These are phyloP conservation scores for Odonthalia washingtoniensis DNA, from an alignment of 31 red algal species.

Conservation along the genomic window DNA sequence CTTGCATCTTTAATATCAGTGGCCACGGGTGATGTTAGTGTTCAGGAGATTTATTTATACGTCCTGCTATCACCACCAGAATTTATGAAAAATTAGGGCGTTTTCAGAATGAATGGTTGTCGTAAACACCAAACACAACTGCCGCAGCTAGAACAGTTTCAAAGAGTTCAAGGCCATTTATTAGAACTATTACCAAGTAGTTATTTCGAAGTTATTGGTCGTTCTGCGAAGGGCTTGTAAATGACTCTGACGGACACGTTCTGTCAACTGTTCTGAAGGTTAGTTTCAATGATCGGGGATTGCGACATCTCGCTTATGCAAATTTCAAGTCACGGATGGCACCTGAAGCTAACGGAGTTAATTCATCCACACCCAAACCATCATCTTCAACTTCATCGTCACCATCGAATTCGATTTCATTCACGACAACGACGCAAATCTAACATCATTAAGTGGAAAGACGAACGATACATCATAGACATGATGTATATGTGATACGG, in stretches of 20 bases:
- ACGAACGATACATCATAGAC: too few relatives aligned
- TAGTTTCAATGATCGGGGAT: conserved; percentile 73
- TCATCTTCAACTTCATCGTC: neutral
- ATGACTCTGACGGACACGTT: conserved; percentile 32
- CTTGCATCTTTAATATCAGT: conserved; percentile 57
- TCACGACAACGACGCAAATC: too few relatives aligned
- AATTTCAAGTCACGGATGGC: too few relatives aligned
- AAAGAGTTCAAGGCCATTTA: conserved; percentile 39
- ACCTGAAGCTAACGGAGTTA: conserved; percentile 37
- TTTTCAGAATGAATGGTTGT: neutral
- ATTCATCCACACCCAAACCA: neutral
- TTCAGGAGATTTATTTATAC: conserved; percentile 36
- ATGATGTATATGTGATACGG: too few relatives aligned
- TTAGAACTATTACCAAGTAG: conserved; percentile 61
- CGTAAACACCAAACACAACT: neutral
- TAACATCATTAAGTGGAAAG: too few relatives aligned
- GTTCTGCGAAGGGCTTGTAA: conserved; percentile 65
- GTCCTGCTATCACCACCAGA: conserved; percentile 60
- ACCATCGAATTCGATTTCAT: too few relatives aligned
- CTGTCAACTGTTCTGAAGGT: conserved; percentile 63
- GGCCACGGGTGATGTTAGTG: conserved; percentile 29
- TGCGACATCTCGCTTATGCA: conserved; percentile 51
- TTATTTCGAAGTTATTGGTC: conserved; percentile 72
- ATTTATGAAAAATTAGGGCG: conserved; percentile 31
- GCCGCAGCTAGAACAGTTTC: neutral